Evolutionary conservation across 257 asterid species (phyloP), one percentile per base, ranked within the genome.

Genomic region (Jasminum sambac): DNA sequence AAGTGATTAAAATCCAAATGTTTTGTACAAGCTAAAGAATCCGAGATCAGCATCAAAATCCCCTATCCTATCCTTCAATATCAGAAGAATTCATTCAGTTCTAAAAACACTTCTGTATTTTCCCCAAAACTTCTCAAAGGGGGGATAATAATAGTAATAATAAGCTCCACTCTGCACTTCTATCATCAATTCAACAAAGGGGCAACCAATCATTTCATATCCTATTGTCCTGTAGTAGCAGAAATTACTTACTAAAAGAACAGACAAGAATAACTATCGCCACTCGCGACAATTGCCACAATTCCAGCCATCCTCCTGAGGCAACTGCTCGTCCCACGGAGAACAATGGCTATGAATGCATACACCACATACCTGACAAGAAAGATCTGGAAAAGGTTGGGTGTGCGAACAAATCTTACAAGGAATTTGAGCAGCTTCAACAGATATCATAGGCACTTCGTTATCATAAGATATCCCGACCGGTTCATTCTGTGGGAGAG

Each of bases 211-310:
- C 21, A 24, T n/a, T 14, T 14, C 57, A 23, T 30, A 30, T 62
- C 63, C 69, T 46, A 19, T 63, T 19, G 38, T 55, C 36, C 36
- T 30, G 36, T 5, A 8, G n/a, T 38, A 40, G 48, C 69, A 63
- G n/a, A 64, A 40, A 3, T 38, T 30, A 39, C 36, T 37, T 6
- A 10, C 36, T 50, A 41, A 39, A 40, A 17, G 14, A 40, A 21
- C 19, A 11, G 30, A 50, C 66, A n/a, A n/a, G 63, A 37, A 68
- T 13, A 17, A 60, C 75, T 83, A 87, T 63, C 84, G 76, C 88
- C 92, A 85, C 24, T 86, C 89, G 0, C 96, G 86, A 65, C 98
- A 92, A 67, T 58, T 71, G 73, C 96, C 96, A 83, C 98, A 92
- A 73, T 73, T 84, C 98, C 98, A 92, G 64, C 77, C 82, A 30